These are phyloP conservation scores for Blepharisma japonicum DNA, from an alignment of 73 alveolate species.

Conservation along the genomic window DNA sequence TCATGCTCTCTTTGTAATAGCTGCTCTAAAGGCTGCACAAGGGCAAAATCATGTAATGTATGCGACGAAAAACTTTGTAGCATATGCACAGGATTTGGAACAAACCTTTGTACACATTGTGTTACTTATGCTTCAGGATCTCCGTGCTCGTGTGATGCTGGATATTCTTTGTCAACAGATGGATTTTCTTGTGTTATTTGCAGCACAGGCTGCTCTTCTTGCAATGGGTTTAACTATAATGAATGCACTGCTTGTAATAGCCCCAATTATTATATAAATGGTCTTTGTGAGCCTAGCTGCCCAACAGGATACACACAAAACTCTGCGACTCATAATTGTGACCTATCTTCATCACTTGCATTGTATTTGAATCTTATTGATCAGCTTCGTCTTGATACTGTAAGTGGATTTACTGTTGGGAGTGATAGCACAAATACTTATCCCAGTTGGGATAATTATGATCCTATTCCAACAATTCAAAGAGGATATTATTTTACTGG, in stretches of 20 bases:
- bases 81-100: background rate
- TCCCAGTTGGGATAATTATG: background rate
- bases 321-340: constrained; percentile 12
- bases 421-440: background rate
- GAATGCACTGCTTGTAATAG: too few species aligned
- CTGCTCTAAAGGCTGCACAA: too few species aligned
- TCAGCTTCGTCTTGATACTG: too few species aligned
- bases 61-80: background rate
- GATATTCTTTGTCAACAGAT: background rate
- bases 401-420: background rate
- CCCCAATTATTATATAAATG: too few species aligned
- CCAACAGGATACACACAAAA: background rate
- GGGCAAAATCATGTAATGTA: too few species aligned
- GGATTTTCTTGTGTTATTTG: too few species aligned
- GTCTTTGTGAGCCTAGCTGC: background rate
- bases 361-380: too few species aligned
- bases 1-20: too few species aligned
- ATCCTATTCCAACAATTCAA: background rate
- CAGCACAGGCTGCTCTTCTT: too few species aligned
- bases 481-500: constrained; percentile 21
- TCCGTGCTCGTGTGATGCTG: background rate
- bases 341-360: background rate
- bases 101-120: background rate
- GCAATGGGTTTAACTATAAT: too few species aligned
- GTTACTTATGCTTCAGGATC: background rate